These are phyloP conservation scores for Rosellinia necatrix DNA, from an alignment of 2,329 filamentous ascomycete genomes.

Conservation along the genomic window DNA sequence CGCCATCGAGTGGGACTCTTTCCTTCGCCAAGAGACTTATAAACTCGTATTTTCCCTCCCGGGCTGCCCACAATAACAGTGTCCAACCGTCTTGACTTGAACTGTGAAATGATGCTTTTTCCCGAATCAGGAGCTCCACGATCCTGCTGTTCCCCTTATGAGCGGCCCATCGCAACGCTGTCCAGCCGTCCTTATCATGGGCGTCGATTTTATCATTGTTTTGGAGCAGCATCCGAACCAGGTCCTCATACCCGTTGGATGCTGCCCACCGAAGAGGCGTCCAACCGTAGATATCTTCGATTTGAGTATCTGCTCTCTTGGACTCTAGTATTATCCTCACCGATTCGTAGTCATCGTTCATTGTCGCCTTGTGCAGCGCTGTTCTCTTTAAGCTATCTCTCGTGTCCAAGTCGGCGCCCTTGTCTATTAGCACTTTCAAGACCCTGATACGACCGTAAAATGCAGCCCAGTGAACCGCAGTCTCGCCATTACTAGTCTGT, in stretches of 20 bases:
- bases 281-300: slow-evolving; percentile 2
- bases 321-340: slow-evolving; percentile 6
- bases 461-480: slow-evolving; percentile 7
- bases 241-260: not conserved
- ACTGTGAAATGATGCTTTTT: slow-evolving; percentile 2
- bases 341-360: not conserved
- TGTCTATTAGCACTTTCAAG: slow-evolving; percentile 1
- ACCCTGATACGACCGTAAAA: slow-evolving; percentile 1
- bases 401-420: slow-evolving; percentile 11
- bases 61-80: slow-evolving; percentile 9
- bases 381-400: slow-evolving; percentile 4
- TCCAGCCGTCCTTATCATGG: slow-evolving; percentile 15
- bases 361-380: slow-evolving; percentile 9
- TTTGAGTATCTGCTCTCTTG: not conserved
- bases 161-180: slow-evolving; percentile 16
- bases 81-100: slow-evolving; percentile 8
- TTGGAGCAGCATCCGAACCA: slow-evolving; percentile 5
- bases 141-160: slow-evolving; percentile 8
- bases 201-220: slow-evolving; percentile 9
- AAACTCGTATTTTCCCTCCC: slow-evolving; percentile 8
- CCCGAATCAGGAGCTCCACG: slow-evolving; percentile 5
- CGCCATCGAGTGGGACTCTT: not conserved
- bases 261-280: slow-evolving; percentile 13
- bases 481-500: slow-evolving; percentile 7
- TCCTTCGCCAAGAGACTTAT: slow-evolving; percentile 2